Base-by-base conservation (phyloP, 2,329 filamentous ascomycete species). In the Colletotrichum zoysiae region DNA sequence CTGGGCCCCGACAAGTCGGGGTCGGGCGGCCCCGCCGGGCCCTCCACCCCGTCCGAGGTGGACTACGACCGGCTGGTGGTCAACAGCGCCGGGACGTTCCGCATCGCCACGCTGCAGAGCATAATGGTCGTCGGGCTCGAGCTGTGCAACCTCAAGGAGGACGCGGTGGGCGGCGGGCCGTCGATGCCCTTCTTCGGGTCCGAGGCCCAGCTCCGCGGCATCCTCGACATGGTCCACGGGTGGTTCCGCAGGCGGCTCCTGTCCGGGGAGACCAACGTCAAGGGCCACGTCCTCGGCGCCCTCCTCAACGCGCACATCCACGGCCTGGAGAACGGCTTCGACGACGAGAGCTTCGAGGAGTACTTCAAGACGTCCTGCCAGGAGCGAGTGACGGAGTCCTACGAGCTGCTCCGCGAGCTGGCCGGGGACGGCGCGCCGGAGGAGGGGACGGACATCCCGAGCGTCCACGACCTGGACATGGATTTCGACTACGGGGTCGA, bases 61-160 rank as follows among this genome's bases (percentile, higher is more conserved):
- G 79, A 83, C 62, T 83, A 85, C 16, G 73, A 77, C 4, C 78
- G 83, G 1, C 78, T 86, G 20, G 78, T 80, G 4, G 79, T 79
- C n/a, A 82, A 81, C 65, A 83, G 81, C 1, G 74, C 82, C 0
- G 84, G 85, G 0, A 76, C 84, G 4, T 86, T 85, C 65, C 83
- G 84, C 6, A 82, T 83, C 4, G 77, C 85, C 0, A 79, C 82
- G 0, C 77, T 80, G 2, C 81, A 85, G 65, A 79, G 79, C 0
- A 76, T 83, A 1, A 80, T 85, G 61, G 82, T 82, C 1, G 78
- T 88, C 9, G 81, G 80, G 33, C 76, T 86, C 6, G 86, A 89
- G 73, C 79, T 87, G 4, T 76, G 86, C 50, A 80, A 83, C 74
- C 82, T 84, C 73, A 80, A 83, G 6, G 80, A 84, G 55, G 85